Conservation (phyloP, 2,329 filamentous ascomycete genomes). For the Fusarium pseudoanthophilum region DNA sequence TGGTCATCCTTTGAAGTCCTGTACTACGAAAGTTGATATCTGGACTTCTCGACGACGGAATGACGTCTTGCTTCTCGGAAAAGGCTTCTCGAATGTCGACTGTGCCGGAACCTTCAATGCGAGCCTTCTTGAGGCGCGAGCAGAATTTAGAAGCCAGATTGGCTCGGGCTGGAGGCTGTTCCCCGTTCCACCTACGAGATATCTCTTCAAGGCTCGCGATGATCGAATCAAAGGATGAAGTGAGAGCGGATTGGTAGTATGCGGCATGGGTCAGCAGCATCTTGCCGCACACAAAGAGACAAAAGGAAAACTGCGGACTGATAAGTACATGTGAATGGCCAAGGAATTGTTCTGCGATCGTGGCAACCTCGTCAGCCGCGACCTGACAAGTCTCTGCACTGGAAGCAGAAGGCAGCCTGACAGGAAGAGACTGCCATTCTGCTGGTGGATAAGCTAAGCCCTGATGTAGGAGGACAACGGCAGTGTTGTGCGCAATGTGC, state of each 20-base stretch:
- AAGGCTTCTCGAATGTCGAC: too few species aligned
- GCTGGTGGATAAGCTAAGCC: constrained; percentile 36
- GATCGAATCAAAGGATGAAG: not conserved
- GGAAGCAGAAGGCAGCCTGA: constrained; percentile 22
- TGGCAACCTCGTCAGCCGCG: constrained; percentile 26
- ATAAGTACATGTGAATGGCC: constrained; percentile 8
- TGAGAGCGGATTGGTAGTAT: constrained; percentile 9
- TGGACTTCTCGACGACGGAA: too few species aligned
- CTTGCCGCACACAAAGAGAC: constrained; percentile 31
- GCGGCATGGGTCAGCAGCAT: constrained; percentile 27
- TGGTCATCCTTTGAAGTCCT: too few species aligned
- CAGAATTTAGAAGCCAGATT: too few species aligned
- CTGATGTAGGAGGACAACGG: constrained; percentile 41
- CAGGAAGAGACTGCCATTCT: constrained; percentile 27
- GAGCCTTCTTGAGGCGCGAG: too few species aligned
- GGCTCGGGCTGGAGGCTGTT: too few species aligned
- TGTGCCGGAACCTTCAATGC: too few species aligned
- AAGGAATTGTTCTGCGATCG: constrained; percentile 25
- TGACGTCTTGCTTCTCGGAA: too few species aligned
- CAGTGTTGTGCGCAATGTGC: constrained; percentile 43
- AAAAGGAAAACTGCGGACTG: constrained; percentile 33
- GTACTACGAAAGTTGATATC: too few species aligned
- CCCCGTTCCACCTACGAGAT: too few species aligned
- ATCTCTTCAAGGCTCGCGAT: too few species aligned
- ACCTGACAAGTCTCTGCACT: constrained; percentile 35